These are phyloP conservation scores for Zygosaccharomyces pseudorouxii DNA, from an alignment of 805 yeast species.

Conservation along the genomic window DNA sequence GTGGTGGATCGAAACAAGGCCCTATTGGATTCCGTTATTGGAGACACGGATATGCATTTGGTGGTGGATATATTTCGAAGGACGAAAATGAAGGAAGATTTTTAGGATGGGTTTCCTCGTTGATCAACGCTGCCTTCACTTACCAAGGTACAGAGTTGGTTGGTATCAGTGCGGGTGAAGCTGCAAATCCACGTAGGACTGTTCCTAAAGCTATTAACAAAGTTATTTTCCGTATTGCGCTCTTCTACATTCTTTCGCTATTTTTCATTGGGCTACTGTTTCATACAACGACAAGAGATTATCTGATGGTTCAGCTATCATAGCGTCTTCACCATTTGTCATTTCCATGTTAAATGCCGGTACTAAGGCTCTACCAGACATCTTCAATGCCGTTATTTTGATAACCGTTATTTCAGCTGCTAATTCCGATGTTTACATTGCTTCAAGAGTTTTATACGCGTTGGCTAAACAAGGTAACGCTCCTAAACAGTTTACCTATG, in stretches of 20 bases:
- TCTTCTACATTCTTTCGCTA: conserved; percentile 57
- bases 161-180: conserved; percentile 57
- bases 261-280: conserved; percentile 62
- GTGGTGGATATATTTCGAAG: conserved; percentile 46
- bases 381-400: conserved; percentile 68
- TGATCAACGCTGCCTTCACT: conserved; percentile 54
- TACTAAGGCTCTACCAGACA: conserved; percentile 59
- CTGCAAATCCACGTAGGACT: conserved; percentile 59
- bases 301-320: conserved; percentile 33
- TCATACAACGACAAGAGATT: conserved; percentile 56
- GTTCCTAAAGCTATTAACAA: conserved; percentile 66
- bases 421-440: conserved; percentile 69
- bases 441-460: conserved; percentile 63
- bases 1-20: conserved; percentile 53
- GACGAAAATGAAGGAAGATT: conserved; percentile 43
- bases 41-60: conserved; percentile 69
- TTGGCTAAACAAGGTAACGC: conserved; percentile 58
- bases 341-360: conserved; percentile 65
- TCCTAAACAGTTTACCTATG: conserved; percentile 50
- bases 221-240: conserved; percentile 56
- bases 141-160: conserved; percentile 58
- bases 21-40: conserved; percentile 62
- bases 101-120: conserved; percentile 50
- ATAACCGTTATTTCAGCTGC: conserved; percentile 70
- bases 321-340: conserved; percentile 61